phyloP scores from a whole-genome alignment of 805 yeast genomes.

The Wickerhamomyces kurtzmanii region DNA sequence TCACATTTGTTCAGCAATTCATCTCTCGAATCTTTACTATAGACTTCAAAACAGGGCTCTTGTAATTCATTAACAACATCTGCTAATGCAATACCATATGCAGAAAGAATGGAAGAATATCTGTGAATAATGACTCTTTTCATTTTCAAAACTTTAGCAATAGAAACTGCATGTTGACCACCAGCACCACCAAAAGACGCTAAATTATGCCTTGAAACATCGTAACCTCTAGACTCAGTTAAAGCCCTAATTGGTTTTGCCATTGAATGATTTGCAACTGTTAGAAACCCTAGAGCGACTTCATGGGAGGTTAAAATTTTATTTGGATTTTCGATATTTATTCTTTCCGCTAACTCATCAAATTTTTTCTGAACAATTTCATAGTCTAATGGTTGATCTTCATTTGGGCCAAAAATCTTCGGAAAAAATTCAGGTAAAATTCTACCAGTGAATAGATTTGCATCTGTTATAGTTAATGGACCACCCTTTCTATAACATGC shows the following conservation, averaged over 20 bases:
- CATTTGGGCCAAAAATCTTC: conserved; percentile 34
- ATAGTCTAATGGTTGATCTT: conserved; percentile 26
- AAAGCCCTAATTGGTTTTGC: conserved; percentile 36
- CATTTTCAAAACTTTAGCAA: conserved; percentile 31
- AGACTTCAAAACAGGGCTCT: conserved; percentile 16
- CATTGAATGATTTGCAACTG: conserved; percentile 36
- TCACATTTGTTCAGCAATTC: conserved; percentile 4
- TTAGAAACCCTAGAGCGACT: conserved; percentile 34
- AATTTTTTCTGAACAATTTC: conserved; percentile 24
- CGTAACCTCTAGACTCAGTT: conserved; percentile 36
- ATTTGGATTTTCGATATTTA: conserved; percentile 24
- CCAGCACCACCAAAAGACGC: conserved; percentile 44
- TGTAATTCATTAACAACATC: conserved; percentile 20
- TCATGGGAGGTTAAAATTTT: conserved; percentile 26
- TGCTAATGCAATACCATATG: conserved; percentile 35
- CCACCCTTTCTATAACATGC: conserved; percentile 39
- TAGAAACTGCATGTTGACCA: conserved; percentile 34
- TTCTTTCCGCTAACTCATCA: conserved; percentile 24
- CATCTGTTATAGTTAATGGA: conserved; percentile 37
- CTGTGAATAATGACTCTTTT: conserved; percentile 31
- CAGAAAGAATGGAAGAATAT: conserved; percentile 36
- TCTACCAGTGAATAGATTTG: conserved; percentile 32
- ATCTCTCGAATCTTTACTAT: conserved; percentile 13
- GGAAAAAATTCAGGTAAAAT: conserved; percentile 31
- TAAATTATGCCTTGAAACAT: conserved; percentile 29